These are phyloP conservation scores for Penicillium sp. DNA, from an alignment of 2,329 filamentous ascomycete genomes.

Conservation along the genomic window DNA sequence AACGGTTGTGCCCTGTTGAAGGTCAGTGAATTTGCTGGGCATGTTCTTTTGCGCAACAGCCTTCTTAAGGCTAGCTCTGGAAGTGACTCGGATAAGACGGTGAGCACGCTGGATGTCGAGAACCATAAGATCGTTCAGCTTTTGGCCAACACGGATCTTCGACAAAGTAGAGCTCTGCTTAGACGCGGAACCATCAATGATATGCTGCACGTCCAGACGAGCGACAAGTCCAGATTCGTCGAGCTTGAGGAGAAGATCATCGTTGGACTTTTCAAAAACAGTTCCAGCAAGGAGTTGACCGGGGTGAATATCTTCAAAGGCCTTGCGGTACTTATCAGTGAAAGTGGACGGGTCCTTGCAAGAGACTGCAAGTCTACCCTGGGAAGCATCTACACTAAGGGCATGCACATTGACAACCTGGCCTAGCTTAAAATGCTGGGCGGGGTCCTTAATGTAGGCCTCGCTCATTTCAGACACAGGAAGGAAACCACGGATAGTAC, in stretches of 20 bases:
- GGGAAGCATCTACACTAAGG: conserved; percentile 72
- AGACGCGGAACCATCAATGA: conserved; percentile 78
- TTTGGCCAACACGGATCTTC: conserved; percentile 81
- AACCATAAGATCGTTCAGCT: conserved; percentile 75
- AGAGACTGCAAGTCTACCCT: conserved; percentile 75
- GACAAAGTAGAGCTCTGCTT: conserved; percentile 77
- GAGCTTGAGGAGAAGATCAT: conserved; percentile 75
- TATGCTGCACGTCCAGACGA: conserved; percentile 71
- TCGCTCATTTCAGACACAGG: conserved; percentile 98
- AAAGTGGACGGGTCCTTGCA: conserved; percentile 87
- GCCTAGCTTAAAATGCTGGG: conserved; percentile 82
- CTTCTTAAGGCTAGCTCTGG: conserved; percentile 78
- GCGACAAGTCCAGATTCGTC: conserved; percentile 73
- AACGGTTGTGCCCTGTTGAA: conserved; percentile 66
- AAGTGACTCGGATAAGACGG: conserved; percentile 71
- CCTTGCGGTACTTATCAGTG: conserved; percentile 70
- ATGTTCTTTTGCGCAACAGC: conserved; percentile 71
- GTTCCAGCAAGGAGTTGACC: conserved; percentile 75
- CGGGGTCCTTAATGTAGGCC: conserved; percentile 85
- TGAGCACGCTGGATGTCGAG: conserved; percentile 81
- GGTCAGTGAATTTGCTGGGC: conserved; percentile 68
- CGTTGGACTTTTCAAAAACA: conserved; percentile 76
- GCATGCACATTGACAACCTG: conserved; percentile 91
- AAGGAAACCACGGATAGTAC: conserved; percentile 77
- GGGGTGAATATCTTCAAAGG: conserved; percentile 69